A percentile compares a stretch with the other conserved stretches of the same genome.
Evolutionary conservation across 2,329 filamentous ascomycete genomes (phyloP).

Genomic region (Falciphora oryzae): DNA sequence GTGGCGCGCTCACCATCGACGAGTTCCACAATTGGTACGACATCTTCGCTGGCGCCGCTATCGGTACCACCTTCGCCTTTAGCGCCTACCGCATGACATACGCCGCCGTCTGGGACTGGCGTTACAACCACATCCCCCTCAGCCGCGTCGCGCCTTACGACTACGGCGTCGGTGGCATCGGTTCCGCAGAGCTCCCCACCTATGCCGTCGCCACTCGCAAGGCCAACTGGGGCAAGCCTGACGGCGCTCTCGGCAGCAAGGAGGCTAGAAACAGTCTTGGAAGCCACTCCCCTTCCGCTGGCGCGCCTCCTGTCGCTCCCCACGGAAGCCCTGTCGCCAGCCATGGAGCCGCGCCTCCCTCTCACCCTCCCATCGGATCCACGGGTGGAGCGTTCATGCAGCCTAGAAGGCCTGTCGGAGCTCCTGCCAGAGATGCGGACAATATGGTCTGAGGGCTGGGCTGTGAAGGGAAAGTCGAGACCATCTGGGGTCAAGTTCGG

Average conservation of each 20-base stretch:
- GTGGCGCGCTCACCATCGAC: slow-evolving; percentile 64
- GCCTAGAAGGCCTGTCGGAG: slow-evolving; percentile 9
- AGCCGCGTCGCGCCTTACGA: slow-evolving; percentile 29
- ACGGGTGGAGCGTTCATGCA: slow-evolving; percentile 2
- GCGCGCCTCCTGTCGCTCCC: background rate
- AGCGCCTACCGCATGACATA: slow-evolving; percentile 61
- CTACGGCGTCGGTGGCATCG: slow-evolving; percentile 13
- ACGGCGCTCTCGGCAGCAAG: slow-evolving; percentile 3
- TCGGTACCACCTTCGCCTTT: slow-evolving; percentile 59
- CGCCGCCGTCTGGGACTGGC: slow-evolving; percentile 63
- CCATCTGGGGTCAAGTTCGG: too few species aligned
- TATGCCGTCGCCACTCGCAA: slow-evolving; percentile 9
- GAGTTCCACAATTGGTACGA: slow-evolving; percentile 75
- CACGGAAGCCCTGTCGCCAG: too few species aligned
- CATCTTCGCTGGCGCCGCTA: slow-evolving; percentile 55
- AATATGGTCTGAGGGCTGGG: background rate
- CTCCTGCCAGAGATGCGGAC: background rate
- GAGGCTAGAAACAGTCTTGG: background rate
- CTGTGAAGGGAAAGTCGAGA: too few species aligned
- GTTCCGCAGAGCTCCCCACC: background rate
- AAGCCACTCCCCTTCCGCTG: background rate
- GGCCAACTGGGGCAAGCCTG: slow-evolving; percentile 4
- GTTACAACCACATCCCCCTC: slow-evolving; percentile 62
- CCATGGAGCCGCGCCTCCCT: background rate
- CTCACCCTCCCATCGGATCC: background rate